Percentiles rank a stretch among this genome's conserved stretches.
Conservation (phyloP, 148 eudicot genomes). For the Arctostaphylos glauca region DNA sequence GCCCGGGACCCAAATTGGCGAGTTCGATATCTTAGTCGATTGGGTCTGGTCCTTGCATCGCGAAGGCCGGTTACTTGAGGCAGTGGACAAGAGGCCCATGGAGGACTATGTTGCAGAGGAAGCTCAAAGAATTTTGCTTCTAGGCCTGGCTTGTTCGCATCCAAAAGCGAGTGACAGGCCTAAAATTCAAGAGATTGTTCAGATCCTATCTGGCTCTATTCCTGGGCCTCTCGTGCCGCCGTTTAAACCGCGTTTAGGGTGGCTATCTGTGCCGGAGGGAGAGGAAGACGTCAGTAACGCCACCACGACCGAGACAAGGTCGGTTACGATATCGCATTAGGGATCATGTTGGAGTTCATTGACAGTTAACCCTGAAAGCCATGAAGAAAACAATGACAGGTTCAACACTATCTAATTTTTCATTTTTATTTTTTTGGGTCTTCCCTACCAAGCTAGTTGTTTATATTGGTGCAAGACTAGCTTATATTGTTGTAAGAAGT, state of each 20-base stretch:
- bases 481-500: not conserved
- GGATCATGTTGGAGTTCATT: constrained; percentile 29
- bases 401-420: constrained; percentile 24
- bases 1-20: constrained; percentile 49
- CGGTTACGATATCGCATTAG: constrained; percentile 20
- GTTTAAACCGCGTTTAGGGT: constrained; percentile 70
- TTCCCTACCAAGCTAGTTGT: not conserved
- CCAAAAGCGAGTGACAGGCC: constrained; percentile 66
- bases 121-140: constrained; percentile 51
- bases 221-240: constrained; percentile 54
- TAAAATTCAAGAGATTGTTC: constrained; percentile 43
- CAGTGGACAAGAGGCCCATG: constrained; percentile 49
- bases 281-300: constrained; percentile 25
- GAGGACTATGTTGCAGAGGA: constrained; percentile 44
- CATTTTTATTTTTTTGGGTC: not conserved
- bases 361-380: constrained; percentile 22
- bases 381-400: constrained; percentile 18
- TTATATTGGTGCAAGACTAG: not conserved
- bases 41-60: constrained; percentile 88
- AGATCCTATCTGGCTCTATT: constrained; percentile 53
- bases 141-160: constrained; percentile 78
- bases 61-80: constrained; percentile 50
- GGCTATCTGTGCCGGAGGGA: constrained; percentile 51
- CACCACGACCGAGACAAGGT: constrained; percentile 24
- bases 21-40: constrained; percentile 50